These are phyloP conservation scores for Gracilaria vermiculophylla DNA, from an alignment of 23 red algal genomes.

Conservation along the genomic window DNA sequence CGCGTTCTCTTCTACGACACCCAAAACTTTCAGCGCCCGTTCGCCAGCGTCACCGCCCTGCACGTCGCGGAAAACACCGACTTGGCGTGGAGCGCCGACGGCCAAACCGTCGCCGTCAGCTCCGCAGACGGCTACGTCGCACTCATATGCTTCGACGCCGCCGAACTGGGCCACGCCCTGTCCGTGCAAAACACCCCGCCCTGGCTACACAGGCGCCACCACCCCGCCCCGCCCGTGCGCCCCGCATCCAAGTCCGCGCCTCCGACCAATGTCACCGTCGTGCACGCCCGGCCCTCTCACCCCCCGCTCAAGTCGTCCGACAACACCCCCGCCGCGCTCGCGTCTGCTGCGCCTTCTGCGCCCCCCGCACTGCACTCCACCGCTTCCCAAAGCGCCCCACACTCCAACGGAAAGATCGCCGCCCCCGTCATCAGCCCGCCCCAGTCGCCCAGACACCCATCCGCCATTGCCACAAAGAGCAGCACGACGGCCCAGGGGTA, in stretches of 20 bases:
- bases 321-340: background rate
- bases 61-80: conserved; percentile 84
- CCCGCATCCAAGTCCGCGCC: background rate
- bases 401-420: too few relatives aligned
- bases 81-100: conserved; percentile 77
- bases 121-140: conserved; percentile 55
- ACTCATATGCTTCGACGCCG: conserved; percentile 20
- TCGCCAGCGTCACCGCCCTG: conserved; percentile 63
- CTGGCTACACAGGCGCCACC: conserved; percentile 20
- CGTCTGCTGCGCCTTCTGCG: too few relatives aligned
- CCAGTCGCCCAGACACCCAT: background rate
- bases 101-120: conserved; percentile 31
- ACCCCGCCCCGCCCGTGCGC: background rate
- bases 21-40: conserved; percentile 47
- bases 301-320: too few relatives aligned
- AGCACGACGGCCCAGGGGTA: conserved; percentile 8
- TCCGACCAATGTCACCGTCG: background rate
- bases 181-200: conserved; percentile 24
- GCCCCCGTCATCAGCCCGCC: background rate
- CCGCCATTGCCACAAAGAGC: background rate
- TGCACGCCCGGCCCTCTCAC: background rate
- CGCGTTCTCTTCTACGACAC: conserved; percentile 82
- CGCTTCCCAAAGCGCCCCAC: too few relatives aligned
- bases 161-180: conserved; percentile 21
- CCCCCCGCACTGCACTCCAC: too few relatives aligned